phyloP scores from a whole-genome alignment of 371 early-diverging fungal genomes.

The Mortierella sp. region DNA sequence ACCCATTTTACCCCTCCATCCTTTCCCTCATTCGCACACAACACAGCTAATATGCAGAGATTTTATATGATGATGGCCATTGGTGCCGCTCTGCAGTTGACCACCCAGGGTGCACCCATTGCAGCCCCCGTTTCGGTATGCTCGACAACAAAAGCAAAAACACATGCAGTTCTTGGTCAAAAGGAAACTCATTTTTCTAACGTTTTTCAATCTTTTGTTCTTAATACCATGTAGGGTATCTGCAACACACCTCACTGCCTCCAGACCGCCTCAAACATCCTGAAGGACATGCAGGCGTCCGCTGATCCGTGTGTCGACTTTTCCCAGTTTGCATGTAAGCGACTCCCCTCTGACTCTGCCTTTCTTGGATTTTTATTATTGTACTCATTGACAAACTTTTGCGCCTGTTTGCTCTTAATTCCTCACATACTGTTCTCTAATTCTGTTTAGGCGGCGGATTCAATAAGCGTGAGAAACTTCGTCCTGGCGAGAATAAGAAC shows the following conservation, averaged over 20 bases:
- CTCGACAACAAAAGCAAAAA: neutral
- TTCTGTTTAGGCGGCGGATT: slow-evolving; percentile 35
- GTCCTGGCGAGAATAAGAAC: slow-evolving; percentile 26
- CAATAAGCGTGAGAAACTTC: slow-evolving; percentile 31
- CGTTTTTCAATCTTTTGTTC: neutral
- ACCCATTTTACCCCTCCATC: neutral
- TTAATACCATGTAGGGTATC: neutral
- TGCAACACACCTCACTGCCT: slow-evolving; percentile 31
- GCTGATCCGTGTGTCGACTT: slow-evolving; percentile 46
- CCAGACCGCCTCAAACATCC: slow-evolving; percentile 25
- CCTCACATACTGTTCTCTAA: neutral
- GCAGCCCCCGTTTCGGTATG: slow-evolving; percentile 2
- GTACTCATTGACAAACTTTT: neutral
- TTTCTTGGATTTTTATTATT: neutral
- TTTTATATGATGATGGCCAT: slow-evolving; percentile 18
- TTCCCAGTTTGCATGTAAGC: slow-evolving; percentile 35
- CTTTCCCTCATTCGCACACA: neutral
- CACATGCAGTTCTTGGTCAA: neutral
- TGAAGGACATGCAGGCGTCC: slow-evolving; percentile 23
- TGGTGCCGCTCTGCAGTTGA: slow-evolving; percentile 16
- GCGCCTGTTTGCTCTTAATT: neutral
- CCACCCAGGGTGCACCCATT: neutral
- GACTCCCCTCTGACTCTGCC: neutral
- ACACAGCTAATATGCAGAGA: neutral
- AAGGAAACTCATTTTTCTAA: neutral